phyloP scores from a whole-genome alignment of 176 grass and related monocot genomes.

The Ananas comosus region DNA sequence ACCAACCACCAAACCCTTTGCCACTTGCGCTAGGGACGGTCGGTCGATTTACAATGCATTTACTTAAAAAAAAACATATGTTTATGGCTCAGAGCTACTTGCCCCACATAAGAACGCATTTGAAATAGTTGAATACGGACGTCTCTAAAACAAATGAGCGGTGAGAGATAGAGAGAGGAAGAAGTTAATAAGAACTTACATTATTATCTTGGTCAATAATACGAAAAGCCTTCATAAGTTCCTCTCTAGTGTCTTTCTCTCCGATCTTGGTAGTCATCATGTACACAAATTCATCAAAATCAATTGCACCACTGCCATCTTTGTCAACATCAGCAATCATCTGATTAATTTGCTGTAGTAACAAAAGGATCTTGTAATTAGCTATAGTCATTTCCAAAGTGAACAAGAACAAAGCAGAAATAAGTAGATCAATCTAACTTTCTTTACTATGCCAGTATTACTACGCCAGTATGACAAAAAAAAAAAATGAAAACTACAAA shows the following conservation, averaged over 20 bases:
- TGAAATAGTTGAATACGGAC: too few relatives aligned
- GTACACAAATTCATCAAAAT: slow-evolving; percentile 87
- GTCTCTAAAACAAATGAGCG: neutral
- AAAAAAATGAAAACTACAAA: too few relatives aligned
- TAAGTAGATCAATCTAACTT: too few relatives aligned
- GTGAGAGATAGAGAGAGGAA: neutral
- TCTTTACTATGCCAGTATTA: too few relatives aligned
- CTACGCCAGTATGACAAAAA: too few relatives aligned
- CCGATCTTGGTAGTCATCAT: slow-evolving; percentile 97
- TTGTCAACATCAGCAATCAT: slow-evolving; percentile 98
- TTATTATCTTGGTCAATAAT: slow-evolving; percentile 88
- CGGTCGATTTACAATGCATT: neutral
- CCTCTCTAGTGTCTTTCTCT: slow-evolving; percentile 91
- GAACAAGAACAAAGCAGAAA: neutral
- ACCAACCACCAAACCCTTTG: too few relatives aligned
- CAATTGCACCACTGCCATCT: slow-evolving; percentile 84
- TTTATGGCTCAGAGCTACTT: too few relatives aligned
- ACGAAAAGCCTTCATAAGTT: slow-evolving; percentile 72
- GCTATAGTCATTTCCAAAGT: neutral
- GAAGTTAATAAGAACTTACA: slow-evolving; percentile 30
- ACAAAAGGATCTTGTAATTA: slow-evolving; percentile 2
- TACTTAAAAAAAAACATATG: too few relatives aligned
- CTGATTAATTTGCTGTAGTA: slow-evolving; percentile 84
- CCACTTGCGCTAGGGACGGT: too few relatives aligned
- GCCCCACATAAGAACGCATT: too few relatives aligned